Evolutionary conservation across 2,329 filamentous ascomycete species (phyloP).

Genomic region (Ophiostoma piceae): DNA sequence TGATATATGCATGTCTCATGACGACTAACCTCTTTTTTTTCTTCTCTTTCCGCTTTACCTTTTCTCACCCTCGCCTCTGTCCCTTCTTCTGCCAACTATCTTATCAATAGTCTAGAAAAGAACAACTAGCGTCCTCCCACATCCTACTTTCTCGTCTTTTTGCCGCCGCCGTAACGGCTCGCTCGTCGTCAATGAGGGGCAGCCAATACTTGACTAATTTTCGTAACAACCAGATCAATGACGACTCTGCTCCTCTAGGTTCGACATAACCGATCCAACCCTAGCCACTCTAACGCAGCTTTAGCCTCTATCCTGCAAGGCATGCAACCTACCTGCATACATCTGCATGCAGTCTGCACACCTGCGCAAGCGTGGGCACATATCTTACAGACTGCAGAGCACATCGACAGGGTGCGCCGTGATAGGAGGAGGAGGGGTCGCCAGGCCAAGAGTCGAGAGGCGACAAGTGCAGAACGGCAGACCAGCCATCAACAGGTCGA

Average conservation of each 20-base stretch:
- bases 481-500: background rate
- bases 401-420: background rate
- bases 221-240: background rate
- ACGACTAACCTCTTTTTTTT: background rate
- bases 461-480: background rate
- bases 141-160: background rate
- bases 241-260: background rate
- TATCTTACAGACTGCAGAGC: background rate
- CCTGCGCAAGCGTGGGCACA: background rate
- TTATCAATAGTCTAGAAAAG: background rate
- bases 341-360: background rate
- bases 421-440: background rate
- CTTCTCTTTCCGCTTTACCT: no score
- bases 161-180: constrained; percentile 1
- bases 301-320: constrained; percentile 12
- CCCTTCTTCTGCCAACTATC: background rate
- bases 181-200: constrained; percentile 7
- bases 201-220: background rate
- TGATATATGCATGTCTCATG: constrained; percentile 1
- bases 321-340: constrained; percentile 10
- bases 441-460: background rate
- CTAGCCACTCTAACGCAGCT: constrained; percentile 10
- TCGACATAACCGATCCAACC: constrained; percentile 4
- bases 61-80: background rate
- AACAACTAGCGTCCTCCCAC: background rate